Conservation (phyloP, 2,329 filamentous ascomycete species). For the Taxawa tesnikishii region DNA sequence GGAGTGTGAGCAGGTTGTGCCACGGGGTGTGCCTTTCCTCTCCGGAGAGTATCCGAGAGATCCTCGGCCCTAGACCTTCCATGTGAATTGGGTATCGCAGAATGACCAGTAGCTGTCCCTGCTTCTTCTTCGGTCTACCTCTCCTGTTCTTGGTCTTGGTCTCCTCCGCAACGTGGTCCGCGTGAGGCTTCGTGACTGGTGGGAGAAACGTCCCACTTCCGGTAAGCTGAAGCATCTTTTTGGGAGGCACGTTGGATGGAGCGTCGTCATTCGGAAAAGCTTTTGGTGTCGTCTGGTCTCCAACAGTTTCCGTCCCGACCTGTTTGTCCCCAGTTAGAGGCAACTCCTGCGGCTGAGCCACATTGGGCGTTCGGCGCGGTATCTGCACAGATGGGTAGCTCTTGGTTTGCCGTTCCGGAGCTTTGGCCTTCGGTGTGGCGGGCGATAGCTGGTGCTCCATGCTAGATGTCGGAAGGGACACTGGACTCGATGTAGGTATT, state of each 20-base stretch:
- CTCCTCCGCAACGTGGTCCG: conserved; percentile 8
- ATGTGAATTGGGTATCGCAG: conserved; percentile 39
- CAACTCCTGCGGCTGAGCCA: too few relatives aligned
- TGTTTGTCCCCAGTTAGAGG: too few relatives aligned
- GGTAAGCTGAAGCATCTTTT: conserved; percentile 26
- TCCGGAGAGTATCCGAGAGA: conserved; percentile 48
- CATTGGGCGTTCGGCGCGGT: too few relatives aligned
- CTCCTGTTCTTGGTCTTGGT: conserved; percentile 14
- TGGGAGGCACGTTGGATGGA: too few relatives aligned
- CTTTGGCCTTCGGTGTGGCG: too few relatives aligned
- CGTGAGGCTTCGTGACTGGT: conserved; percentile 20
- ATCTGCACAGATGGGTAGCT: too few relatives aligned
- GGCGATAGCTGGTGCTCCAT: neutral
- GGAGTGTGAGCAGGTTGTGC: neutral
- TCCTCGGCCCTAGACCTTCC: conserved; percentile 42
- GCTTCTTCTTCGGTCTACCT: conserved; percentile 16
- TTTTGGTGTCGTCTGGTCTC: too few relatives aligned
- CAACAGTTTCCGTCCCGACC: too few relatives aligned
- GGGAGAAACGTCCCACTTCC: conserved; percentile 34
- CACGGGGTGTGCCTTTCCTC: conserved; percentile 15
- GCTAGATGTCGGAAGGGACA: conserved; percentile 2
- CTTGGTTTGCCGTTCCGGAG: too few relatives aligned
- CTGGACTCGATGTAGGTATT: conserved; percentile 4
- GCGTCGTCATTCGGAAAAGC: too few relatives aligned
- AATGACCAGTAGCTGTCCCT: conserved; percentile 13